A percentile compares a stretch with the other conserved stretches of the same genome.
These are phyloP conservation scores for Pleodorina starrii DNA, from an alignment of 139 green algal species.

Conservation along the genomic window DNA sequence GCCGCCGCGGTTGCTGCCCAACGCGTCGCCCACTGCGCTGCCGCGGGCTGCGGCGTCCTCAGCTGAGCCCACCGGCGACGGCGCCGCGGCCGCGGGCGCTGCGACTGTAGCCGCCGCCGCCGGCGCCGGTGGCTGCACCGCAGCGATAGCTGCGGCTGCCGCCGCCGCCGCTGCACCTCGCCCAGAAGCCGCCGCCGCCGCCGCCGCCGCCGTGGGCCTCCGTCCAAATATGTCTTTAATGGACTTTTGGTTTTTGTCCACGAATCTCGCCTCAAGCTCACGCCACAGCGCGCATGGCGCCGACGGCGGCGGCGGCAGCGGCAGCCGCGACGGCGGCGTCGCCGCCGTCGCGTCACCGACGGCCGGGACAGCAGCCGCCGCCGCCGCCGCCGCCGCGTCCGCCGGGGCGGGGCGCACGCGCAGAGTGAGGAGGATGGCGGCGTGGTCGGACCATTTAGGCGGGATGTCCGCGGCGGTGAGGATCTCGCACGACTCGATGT, in stretches of 20 bases:
- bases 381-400: not conserved
- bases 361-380: not conserved
- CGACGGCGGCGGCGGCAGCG: not conserved
- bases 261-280: constrained; percentile 55
- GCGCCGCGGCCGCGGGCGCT: too few species aligned
- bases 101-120: too few species aligned
- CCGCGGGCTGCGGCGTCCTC: too few species aligned
- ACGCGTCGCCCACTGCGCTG: too few species aligned
- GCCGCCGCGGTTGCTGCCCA: not conserved
- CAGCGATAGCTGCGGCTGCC: too few species aligned
- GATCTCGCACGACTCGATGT: constrained; percentile 73
- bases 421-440: constrained; percentile 18
- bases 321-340: not conserved
- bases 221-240: constrained; percentile 65
- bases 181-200: too few species aligned
- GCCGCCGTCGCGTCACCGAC: not conserved
- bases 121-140: too few species aligned
- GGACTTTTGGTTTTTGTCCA: constrained; percentile 62
- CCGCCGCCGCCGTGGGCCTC: not conserved
- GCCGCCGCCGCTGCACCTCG: too few species aligned
- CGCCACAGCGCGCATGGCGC: constrained; percentile 13
- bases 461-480: constrained; percentile 66
- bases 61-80: too few species aligned
- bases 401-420: not conserved
- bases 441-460: constrained; percentile 73